Evolutionary conservation across 225 moss, liverwort and hornwort species (phyloP).

Genomic region (Climacium dendroides): DNA sequence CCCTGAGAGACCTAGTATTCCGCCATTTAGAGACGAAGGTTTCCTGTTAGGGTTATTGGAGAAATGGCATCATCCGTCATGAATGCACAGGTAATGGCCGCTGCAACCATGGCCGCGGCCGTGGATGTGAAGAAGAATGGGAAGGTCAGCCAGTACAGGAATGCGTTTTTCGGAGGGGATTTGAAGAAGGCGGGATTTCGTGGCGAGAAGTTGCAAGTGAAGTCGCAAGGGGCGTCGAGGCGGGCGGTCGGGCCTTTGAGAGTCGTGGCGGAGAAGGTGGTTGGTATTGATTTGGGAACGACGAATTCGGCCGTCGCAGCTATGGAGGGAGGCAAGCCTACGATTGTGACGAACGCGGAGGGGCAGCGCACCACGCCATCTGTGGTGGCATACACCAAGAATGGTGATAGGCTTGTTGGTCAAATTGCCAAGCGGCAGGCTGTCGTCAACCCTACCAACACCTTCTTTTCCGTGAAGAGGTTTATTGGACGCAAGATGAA

Average conservation of each 20-base stretch:
- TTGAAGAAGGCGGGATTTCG: slow-evolving; percentile 51
- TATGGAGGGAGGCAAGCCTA: slow-evolving; percentile 98
- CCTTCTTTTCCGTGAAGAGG: slow-evolving; percentile 93
- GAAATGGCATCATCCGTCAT: slow-evolving; percentile 19
- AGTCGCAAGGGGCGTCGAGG: slow-evolving; percentile 24
- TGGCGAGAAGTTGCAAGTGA: slow-evolving; percentile 50
- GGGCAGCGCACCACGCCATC: slow-evolving; percentile 87
- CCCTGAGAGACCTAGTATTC: neutral
- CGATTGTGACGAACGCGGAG: slow-evolving; percentile 91
- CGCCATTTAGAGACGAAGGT: neutral
- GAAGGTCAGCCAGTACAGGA: slow-evolving; percentile 27
- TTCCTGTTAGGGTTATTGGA: neutral
- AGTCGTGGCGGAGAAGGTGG: slow-evolving; percentile 94
- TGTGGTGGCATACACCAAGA: slow-evolving; percentile 92
- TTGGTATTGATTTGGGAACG: slow-evolving; percentile 91
- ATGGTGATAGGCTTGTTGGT: slow-evolving; percentile 75
- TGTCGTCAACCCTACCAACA: slow-evolving; percentile 88
- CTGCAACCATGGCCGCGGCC: neutral
- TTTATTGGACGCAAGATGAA: slow-evolving; percentile 89
- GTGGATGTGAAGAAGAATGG: slow-evolving; percentile 10
- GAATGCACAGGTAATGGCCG: slow-evolving; percentile 13
- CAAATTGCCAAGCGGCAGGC: slow-evolving; percentile 99
- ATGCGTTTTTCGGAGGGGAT: slow-evolving; percentile 67
- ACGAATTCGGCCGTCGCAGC: slow-evolving; percentile 97
- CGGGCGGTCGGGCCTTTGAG: slow-evolving; percentile 49